Conservation (phyloP, 2,329 filamentous ascomycete genomes). For the Pestalotiopsis sp. region DNA sequence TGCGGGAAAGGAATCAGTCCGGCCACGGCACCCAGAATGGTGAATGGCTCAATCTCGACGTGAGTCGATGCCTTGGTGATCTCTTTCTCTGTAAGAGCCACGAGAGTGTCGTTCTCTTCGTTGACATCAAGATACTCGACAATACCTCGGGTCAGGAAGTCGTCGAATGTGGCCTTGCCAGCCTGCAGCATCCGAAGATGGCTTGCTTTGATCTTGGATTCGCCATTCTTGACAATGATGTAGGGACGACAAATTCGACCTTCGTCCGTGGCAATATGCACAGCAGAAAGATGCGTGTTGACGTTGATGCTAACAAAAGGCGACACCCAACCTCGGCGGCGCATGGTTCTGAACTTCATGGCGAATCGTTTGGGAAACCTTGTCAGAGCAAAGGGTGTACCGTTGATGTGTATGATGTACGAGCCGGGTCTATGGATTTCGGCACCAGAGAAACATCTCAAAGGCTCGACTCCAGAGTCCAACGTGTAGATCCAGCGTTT, state of each 20-base stretch:
- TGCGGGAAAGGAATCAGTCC: conserved; percentile 97
- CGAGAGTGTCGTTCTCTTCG: conserved; percentile 95
- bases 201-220: conserved; percentile 76
- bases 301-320: conserved; percentile 97
- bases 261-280: conserved; percentile 96
- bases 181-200: conserved; percentile 82
- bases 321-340: conserved; percentile 88
- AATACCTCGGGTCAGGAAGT: conserved; percentile 85
- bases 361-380: conserved; percentile 85
- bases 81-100: conserved; percentile 85
- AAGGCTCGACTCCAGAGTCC: conserved; percentile 79
- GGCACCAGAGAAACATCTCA: conserved; percentile 71
- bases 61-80: conserved; percentile 86
- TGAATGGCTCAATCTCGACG: conserved; percentile 97
- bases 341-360: conserved; percentile 80
- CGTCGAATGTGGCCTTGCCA: conserved; percentile 87
- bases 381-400: conserved; percentile 88
- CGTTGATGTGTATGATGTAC: conserved; percentile 94
- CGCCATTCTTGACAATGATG: conserved; percentile 89
- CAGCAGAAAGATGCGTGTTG: conserved; percentile 87
- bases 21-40: conserved; percentile 91
- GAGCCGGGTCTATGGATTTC: conserved; percentile 84
- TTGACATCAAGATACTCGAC: conserved; percentile 98
- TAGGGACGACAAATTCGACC: conserved; percentile 94
- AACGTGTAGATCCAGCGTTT: conserved; percentile 84